phyloP scores from a whole-genome alignment of 225 moss, liverwort and hornwort species.

The Bryum argenteum region DNA sequence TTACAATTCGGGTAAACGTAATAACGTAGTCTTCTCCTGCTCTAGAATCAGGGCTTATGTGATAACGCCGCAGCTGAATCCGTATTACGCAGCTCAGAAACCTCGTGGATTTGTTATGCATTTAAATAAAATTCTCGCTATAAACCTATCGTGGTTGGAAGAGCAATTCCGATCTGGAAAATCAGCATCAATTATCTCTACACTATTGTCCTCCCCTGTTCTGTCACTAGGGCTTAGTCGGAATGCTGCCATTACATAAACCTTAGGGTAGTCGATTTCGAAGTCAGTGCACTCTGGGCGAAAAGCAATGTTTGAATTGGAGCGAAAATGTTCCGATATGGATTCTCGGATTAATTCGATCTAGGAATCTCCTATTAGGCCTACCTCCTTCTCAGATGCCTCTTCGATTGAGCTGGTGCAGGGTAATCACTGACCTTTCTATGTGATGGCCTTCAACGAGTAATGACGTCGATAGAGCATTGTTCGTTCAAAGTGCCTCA shows the following conservation, averaged over 20 bases:
- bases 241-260: background rate
- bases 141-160: background rate
- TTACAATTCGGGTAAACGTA: conserved; percentile 8
- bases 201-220: background rate
- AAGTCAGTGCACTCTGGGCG: background rate
- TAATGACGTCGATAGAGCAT: conserved; percentile 17
- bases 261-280: conserved; percentile 5
- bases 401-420: background rate
- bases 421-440: background rate
- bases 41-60: conserved; percentile 4
- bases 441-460: background rate
- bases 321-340: background rate
- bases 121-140: background rate
- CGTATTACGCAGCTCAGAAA: background rate
- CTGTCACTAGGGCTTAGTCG: background rate
- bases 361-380: conserved; percentile 9
- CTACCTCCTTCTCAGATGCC: conserved; percentile 4
- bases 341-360: background rate
- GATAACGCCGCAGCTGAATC: conserved; percentile 8
- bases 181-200: background rate
- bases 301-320: conserved; percentile 12
- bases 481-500: conserved; percentile 11
- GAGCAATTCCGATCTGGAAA: conserved; percentile 1
- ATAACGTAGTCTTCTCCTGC: conserved; percentile 13
- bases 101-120: too few species aligned